These are phyloP conservation scores for Eremothecium coryli DNA, from an alignment of 1,139 yeast species.

Conservation along the genomic window DNA sequence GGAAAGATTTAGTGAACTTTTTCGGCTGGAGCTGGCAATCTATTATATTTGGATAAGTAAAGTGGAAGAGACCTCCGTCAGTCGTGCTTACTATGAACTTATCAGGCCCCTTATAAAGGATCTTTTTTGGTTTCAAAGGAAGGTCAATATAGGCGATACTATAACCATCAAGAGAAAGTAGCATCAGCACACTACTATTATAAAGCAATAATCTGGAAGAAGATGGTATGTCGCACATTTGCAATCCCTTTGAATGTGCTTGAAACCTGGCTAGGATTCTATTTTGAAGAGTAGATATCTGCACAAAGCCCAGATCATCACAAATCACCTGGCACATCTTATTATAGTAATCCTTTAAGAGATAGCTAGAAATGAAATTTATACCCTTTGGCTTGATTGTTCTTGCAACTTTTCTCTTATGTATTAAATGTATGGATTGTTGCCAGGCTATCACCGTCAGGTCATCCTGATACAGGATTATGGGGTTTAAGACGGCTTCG, in stretches of 20 bases:
- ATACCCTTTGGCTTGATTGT: background rate
- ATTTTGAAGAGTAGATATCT: background rate
- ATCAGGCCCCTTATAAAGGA: background rate
- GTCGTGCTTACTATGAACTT: background rate
- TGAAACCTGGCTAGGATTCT: background rate
- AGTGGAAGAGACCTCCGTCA: background rate
- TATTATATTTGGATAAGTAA: background rate
- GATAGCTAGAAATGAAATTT: background rate
- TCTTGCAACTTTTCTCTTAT: background rate
- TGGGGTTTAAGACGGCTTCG: background rate
- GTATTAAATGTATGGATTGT: background rate
- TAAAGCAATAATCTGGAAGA: background rate
- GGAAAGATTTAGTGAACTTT: background rate
- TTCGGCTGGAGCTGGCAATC: background rate
- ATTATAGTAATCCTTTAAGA: background rate
- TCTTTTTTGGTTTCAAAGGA: background rate
- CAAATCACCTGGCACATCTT: background rate
- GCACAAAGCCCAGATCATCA: constrained; percentile 2
- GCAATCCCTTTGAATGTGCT: constrained; percentile 2
- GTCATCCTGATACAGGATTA: background rate
- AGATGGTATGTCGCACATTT: background rate
- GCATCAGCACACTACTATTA: background rate
- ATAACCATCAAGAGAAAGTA: constrained; percentile 1
- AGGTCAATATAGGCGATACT: background rate
- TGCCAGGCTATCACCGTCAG: background rate